Evolutionary conservation across 2,329 filamentous ascomycete species (phyloP), one percentile per base, ranked within the genome.

Genomic region (Penicillium sp.): DNA sequence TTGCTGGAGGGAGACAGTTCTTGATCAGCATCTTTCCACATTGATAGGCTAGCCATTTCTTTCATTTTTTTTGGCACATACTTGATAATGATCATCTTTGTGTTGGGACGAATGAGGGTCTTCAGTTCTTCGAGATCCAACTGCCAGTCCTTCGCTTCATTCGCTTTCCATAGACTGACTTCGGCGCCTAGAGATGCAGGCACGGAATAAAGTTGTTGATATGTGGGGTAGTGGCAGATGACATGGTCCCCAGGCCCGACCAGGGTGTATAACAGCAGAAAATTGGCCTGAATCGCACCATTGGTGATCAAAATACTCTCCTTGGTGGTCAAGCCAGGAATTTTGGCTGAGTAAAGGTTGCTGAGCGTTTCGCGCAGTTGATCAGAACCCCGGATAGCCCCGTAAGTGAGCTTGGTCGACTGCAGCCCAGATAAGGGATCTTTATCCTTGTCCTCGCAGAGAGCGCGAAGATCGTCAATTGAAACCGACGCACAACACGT

Each of bases 221-320:
- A 94, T 1, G 88, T 90, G 9, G 90, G 89, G 62, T 90, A 88
- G 50, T 93, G 85, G 62, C 87, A 93, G 50, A 95, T 79, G 40
- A 91, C 85, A 74, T 95, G 89, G 62, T 94, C 88, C 1, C 83
- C 86, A 0, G 82, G 80, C 0, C 81, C 80, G 2, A 91, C 64
- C n/a, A 94, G 73, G 1, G 83, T 76, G 64, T 90, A 90, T 9
- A 93, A 76, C 2, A 84, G 71, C 13, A 93, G 71, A 58, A 89
- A 87, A 63, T 94, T 95, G 18, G 88, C 88, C 6, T 81, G 77
- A 40, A 94, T 94, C n/a, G 87, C 88, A 6, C 89, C 89, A 27
- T 85, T 81, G 0, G 87, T 88, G 50, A 91, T 83, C 46, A 94
- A 67, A 37, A 94, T 77, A 58, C 86, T 82, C 12, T 89, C 81